Evolutionary conservation across 2,329 filamentous ascomycete genomes (phyloP), one percentile per base, ranked within the genome.

Genomic region (Didymella lethalis): DNA sequence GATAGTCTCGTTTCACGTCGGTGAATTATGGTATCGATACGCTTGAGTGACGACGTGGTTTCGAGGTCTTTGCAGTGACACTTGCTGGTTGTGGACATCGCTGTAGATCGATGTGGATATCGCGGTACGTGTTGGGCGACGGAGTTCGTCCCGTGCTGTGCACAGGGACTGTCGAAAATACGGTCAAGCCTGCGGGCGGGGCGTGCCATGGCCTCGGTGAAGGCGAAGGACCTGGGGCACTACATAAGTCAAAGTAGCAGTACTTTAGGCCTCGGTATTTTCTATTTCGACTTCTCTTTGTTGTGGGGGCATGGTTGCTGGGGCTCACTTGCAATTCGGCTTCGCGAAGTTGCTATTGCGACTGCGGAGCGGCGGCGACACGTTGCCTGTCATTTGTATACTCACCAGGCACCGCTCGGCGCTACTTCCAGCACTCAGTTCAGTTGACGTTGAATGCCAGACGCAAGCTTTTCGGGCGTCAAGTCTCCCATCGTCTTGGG

Each of bases 131-230:
- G 23, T 31, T 28, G 23, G 29, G 29, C 23, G 40, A 41, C 55
- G 45, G 49, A 54, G 36, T 7, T 28, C 23, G 55, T 52, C 55
- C 55, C 44, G 36, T 25, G 23, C 28, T 29, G 48, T 26, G 48
- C 31, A 41, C 34, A 45, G 44, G 55, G 55, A 25, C 40, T 25
- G 38, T 29, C 40, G 45, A 49, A 57, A 40, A 44, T 23, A 31
- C 49, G 55, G 49, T 26, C 38, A 54, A 46, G 50, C 40, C 56
- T n/a, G 56, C 11, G 10, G n/a, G 32, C 36, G 50, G 56, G 26
- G 40, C 50, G 49, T 59, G 50, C 56, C 50, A 46, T 49, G 56
- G 56, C 56, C 12, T 11, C 20, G 50, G 40, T 54, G 45, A 50
- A 59, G 49, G 49, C 38, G 44, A 40, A 31, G 49, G 14, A 40